Conservation (phyloP, 352 stramenopile genomes). For the Globisporangium acanthophoron region DNA sequence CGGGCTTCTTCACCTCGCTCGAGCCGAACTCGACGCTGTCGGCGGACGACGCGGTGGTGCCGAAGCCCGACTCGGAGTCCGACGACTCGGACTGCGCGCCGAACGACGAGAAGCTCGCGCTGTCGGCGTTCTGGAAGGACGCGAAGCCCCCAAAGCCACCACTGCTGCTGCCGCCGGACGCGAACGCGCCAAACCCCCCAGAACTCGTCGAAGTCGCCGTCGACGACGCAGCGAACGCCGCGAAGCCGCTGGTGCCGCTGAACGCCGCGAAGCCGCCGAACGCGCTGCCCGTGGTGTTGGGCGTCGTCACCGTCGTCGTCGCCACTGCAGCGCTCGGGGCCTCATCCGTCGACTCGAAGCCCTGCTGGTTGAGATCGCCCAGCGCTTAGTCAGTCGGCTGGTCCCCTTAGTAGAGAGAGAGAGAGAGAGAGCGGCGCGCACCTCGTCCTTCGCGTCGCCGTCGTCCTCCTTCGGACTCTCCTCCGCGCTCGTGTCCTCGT, state of each 20-base stretch:
- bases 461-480: conserved; percentile 12
- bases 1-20: conserved; percentile 36
- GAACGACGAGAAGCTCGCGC: conserved; percentile 54
- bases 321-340: background rate
- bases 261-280: conserved; percentile 53
- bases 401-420: background rate
- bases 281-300: conserved; percentile 28
- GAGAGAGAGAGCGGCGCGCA: background rate
- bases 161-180: conserved; percentile 8
- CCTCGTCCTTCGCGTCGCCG: conserved; percentile 1
- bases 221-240: conserved; percentile 30
- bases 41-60: conserved; percentile 24
- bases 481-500: conserved; percentile 16
- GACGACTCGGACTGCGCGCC: conserved; percentile 29
- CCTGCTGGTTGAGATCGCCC: background rate
- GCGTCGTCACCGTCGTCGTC: conserved; percentile 12
- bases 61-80: conserved; percentile 22
- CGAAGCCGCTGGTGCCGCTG: conserved; percentile 41
- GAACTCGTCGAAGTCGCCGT: conserved; percentile 21
- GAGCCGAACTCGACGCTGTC: conserved; percentile 47
- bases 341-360: conserved; percentile 1
- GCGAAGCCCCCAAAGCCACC: conserved; percentile 39
- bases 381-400: background rate
- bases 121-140: conserved; percentile 37
- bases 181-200: conserved; percentile 20